Percentiles rank a stretch among this genome's conserved stretches.
Evolutionary conservation across 345 rosid genomes (phyloP).

Genomic region (Salix brachista): DNA sequence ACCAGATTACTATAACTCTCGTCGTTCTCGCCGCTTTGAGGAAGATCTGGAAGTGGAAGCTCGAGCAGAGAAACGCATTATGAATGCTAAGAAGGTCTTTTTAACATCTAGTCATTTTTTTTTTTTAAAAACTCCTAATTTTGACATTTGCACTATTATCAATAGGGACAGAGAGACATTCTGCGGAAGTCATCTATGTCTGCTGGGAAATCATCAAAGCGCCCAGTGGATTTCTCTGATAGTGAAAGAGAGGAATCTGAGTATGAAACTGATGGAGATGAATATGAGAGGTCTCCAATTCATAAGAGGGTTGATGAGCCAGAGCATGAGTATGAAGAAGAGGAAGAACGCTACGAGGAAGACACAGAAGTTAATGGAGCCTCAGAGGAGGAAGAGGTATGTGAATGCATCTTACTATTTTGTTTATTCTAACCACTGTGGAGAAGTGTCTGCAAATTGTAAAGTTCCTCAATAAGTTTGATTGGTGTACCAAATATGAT

Average conservation of each 20-base stretch:
- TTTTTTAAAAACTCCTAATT: neutral
- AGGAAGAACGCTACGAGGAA: constrained; percentile 50
- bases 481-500: too few species aligned
- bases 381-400: constrained; percentile 54
- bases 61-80: constrained; percentile 77
- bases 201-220: constrained; percentile 55
- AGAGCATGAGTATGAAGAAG: constrained; percentile 81
- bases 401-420: neutral
- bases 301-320: constrained; percentile 66
- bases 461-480: too few species aligned
- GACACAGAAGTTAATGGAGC: constrained; percentile 49
- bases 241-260: constrained; percentile 95
- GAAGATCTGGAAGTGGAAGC: constrained; percentile 94
- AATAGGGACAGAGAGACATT: constrained; percentile 65
- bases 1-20: constrained; percentile 70
- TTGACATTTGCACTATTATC: neutral
- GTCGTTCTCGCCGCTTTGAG: constrained; percentile 69
- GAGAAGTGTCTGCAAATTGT: too few species aligned
- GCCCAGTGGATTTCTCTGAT: constrained; percentile 70
- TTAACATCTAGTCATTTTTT: neutral
- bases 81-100: constrained; percentile 91
- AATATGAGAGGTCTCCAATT: constrained; percentile 54
- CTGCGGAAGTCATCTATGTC: constrained; percentile 56
- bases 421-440: neutral
- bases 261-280: constrained; percentile 89